These are phyloP conservation scores for Gloeophyllum trabeum DNA, from an alignment of 768 basidiomycete species.

Conservation along the genomic window DNA sequence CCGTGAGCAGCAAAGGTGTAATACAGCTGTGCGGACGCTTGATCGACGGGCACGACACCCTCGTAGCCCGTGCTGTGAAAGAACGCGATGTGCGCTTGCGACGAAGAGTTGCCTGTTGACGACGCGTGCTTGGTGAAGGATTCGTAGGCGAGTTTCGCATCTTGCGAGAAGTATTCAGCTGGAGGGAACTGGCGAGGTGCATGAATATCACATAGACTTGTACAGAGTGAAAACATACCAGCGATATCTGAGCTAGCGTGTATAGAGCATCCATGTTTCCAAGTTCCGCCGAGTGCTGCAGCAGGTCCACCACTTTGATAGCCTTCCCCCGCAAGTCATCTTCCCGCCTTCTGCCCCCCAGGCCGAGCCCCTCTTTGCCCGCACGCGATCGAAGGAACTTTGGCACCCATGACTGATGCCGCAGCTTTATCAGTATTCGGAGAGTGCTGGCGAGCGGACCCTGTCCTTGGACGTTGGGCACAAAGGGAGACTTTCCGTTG, in stretches of 20 bases:
- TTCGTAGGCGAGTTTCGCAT: constrained; percentile 54
- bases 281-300: constrained; percentile 72
- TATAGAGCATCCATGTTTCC: constrained; percentile 69
- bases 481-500: constrained; percentile 30
- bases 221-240: constrained; percentile 33
- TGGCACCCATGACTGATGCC: constrained; percentile 44
- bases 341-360: constrained; percentile 30
- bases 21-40: constrained; percentile 79
- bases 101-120: constrained; percentile 71
- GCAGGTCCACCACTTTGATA: constrained; percentile 70
- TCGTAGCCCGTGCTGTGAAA: constrained; percentile 83
- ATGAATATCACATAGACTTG: background rate
- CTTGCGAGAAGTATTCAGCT: constrained; percentile 47
- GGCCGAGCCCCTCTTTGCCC: constrained; percentile 28
- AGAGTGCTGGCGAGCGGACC: constrained; percentile 63
- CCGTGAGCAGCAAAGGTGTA: constrained; percentile 66
- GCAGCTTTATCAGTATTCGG: constrained; percentile 57
- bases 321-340: constrained; percentile 63
- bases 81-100: constrained; percentile 81
- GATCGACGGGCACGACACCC: constrained; percentile 47
- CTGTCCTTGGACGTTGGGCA: constrained; percentile 67
- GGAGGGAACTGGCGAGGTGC: constrained; percentile 52
- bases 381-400: constrained; percentile 28
- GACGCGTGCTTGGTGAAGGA: constrained; percentile 53
- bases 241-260: constrained; percentile 50